Evolutionary conservation across 2,329 filamentous ascomycete species (phyloP), one percentile per base, ranked within the genome.

Genomic region (Penicillium nordicum): DNA sequence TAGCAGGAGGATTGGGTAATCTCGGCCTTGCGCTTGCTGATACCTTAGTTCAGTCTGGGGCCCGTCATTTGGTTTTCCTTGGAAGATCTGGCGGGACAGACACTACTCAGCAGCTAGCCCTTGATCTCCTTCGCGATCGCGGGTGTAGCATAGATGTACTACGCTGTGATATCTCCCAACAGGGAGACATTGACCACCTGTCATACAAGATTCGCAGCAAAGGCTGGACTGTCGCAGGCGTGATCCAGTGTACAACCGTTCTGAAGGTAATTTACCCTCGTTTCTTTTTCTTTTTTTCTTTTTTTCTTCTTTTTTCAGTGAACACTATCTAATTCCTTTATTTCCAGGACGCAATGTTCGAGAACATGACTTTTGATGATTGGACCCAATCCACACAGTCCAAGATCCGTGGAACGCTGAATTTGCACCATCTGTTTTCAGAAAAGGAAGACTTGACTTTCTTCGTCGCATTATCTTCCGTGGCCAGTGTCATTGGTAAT

Each of bases 401-500:
- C 23, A 63, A 63, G 18, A 58, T 63, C 43, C 47, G 32, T 0
- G 59, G 61, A 16, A 63, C 59, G 11, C 16, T 54, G n/a, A 62
- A 63, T 29, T 50, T 64, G 10, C 62, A 62, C 47, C 53, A 45
- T 10, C 46, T 55, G 2, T 58, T 58, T 41, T 54, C 55, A 0
- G 36, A 51, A 4, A 30, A 47, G 7, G 44, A 55, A 14, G 34
- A 21, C 16, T 50, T 75, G 57, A 67, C 75, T 52, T 75, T 79
- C 63, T 82, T 83, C 62, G 63, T 84, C 41, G 78, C 84, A 32
- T 73, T 85, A n/a, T 81, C 82, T 23, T 83, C 81, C 36, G 77
- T 82, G 0, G 76, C 81, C 0, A 81, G 81, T 34, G 72, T 85
- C 9, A 81, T 84, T 47, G 84, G 84, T 32, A 84, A 80, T 60